Conservation (phyloP, 75 land plant species). For the Gnetum montanum region DNA sequence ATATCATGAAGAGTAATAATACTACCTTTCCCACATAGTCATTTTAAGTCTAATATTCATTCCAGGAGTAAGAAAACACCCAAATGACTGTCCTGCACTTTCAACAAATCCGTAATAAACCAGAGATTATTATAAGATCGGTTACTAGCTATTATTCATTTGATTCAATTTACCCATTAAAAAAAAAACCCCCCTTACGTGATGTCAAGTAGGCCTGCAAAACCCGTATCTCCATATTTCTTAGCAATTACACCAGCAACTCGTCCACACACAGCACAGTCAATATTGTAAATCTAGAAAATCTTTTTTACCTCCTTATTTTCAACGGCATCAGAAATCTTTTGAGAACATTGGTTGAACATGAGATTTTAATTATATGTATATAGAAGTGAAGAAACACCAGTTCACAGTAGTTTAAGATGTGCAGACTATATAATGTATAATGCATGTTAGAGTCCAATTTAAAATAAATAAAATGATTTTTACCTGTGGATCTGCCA, state of each 20-base stretch:
- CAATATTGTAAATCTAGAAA: constrained; percentile 72
- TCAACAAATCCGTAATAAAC: constrained; percentile 64
- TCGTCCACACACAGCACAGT: constrained; percentile 94
- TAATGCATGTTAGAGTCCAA: too few relatives aligned
- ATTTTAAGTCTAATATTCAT: constrained; percentile 85
- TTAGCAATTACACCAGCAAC: constrained; percentile 88
- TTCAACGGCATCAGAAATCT: constrained; percentile 82
- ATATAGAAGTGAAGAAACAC: too few relatives aligned
- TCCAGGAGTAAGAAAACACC: constrained; percentile 85
- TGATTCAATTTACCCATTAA: not conserved
- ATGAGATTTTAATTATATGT: too few relatives aligned
- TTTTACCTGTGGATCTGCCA: constrained; percentile 86
- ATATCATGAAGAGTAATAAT: too few relatives aligned
- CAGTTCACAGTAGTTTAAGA: too few relatives aligned
- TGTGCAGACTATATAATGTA: too few relatives aligned
- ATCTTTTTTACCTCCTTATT: constrained; percentile 61
- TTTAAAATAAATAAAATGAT: too few relatives aligned
- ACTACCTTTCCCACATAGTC: constrained; percentile 97
- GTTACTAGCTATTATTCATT: not conserved
- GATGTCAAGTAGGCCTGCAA: constrained; percentile 87
- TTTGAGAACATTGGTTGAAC: too few relatives aligned
- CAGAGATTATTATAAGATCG: not conserved
- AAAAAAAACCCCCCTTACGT: constrained; percentile 50
- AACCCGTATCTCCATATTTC: constrained; percentile 94
- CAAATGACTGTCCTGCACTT: constrained; percentile 99